Percentiles rank a stretch among this genome's conserved stretches.
Conservation (phyloP, 495 filamentous ascomycete genomes). For the Cryomyces minteri region DNA sequence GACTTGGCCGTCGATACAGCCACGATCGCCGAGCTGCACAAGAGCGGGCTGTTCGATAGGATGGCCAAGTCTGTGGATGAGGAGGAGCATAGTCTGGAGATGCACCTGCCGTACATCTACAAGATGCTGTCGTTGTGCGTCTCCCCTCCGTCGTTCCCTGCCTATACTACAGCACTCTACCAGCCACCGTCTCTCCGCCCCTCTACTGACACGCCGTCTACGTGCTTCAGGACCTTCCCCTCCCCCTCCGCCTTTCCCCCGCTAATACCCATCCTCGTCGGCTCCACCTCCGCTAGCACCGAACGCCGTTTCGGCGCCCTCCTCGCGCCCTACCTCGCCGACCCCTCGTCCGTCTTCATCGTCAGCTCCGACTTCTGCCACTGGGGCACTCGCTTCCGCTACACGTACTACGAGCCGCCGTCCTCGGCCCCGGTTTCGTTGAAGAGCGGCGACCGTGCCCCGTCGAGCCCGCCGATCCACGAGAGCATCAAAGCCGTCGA, state of each 20-base stretch:
- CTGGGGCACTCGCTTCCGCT: slow-evolving; percentile 78
- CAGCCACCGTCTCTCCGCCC: not conserved
- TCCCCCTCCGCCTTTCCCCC: slow-evolving; percentile 38
- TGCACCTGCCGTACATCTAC: slow-evolving; percentile 91
- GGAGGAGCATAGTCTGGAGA: slow-evolving; percentile 87
- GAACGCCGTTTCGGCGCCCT: slow-evolving; percentile 54
- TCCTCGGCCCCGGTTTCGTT: slow-evolving; percentile 15
- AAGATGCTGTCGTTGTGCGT: slow-evolving; percentile 50
- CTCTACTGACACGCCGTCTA: no score
- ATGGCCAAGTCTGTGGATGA: slow-evolving; percentile 57
- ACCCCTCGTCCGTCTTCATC: slow-evolving; percentile 64
- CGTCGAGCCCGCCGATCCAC: slow-evolving; percentile 45
- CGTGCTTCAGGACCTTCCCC: slow-evolving; percentile 11
- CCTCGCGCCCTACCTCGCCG: slow-evolving; percentile 62
- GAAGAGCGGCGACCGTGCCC: slow-evolving; percentile 14
- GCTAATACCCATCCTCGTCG: slow-evolving; percentile 77
- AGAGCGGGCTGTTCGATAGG: slow-evolving; percentile 49
- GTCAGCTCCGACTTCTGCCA: slow-evolving; percentile 94
- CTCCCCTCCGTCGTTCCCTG: slow-evolving; percentile 2
- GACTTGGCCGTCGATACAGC: slow-evolving; percentile 53
- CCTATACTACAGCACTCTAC: not conserved
- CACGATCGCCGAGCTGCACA: slow-evolving; percentile 41
- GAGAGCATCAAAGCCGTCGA: slow-evolving; percentile 77
- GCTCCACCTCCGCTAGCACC: slow-evolving; percentile 42
- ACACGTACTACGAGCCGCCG: slow-evolving; percentile 57